A percentile compares a stretch with the other conserved stretches of the same genome.
These are phyloP conservation scores for Zygotorulaspora chibaensis DNA, from an alignment of 805 yeast genomes.

Conservation along the genomic window DNA sequence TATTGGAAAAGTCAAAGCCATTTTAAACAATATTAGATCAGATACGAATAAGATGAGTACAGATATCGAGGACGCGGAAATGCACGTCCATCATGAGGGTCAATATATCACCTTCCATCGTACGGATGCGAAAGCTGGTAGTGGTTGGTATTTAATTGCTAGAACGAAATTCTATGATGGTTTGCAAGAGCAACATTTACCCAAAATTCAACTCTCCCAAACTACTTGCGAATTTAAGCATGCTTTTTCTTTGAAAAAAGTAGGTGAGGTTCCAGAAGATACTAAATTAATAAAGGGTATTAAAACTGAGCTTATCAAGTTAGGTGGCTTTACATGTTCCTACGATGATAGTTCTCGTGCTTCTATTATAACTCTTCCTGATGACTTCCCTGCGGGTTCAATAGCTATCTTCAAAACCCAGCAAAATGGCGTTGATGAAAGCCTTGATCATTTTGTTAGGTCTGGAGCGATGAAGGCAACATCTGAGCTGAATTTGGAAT, in stretches of 20 bases:
- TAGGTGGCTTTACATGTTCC: slow-evolving; percentile 48
- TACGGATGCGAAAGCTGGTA: slow-evolving; percentile 74
- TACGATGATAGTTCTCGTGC: slow-evolving; percentile 40
- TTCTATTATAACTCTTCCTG: slow-evolving; percentile 55
- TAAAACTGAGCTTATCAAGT: slow-evolving; percentile 55
- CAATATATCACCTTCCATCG: slow-evolving; percentile 90
- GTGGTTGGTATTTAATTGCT: slow-evolving; percentile 85
- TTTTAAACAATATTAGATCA: slow-evolving; percentile 54
- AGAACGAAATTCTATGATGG: slow-evolving; percentile 63
- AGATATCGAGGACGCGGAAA: slow-evolving; percentile 64
- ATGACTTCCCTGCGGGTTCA: slow-evolving; percentile 80
- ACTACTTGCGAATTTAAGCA: slow-evolving; percentile 54
- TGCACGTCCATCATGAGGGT: slow-evolving; percentile 91
- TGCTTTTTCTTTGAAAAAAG: slow-evolving; percentile 51
- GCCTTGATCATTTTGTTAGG: slow-evolving; percentile 62
- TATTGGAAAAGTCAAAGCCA: slow-evolving; percentile 66
- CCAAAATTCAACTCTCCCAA: slow-evolving; percentile 58
- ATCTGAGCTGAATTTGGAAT: slow-evolving; percentile 52
- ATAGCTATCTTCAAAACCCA: slow-evolving; percentile 77
- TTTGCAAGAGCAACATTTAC: slow-evolving; percentile 47
- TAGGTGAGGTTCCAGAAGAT: slow-evolving; percentile 45
- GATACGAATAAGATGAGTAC: slow-evolving; percentile 48
- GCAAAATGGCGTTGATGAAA: slow-evolving; percentile 59
- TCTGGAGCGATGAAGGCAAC: slow-evolving; percentile 77
- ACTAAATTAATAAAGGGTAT: slow-evolving; percentile 51